Conservation (phyloP, 2,329 filamentous ascomycete species). For the Colletotrichum spinosum region DNA sequence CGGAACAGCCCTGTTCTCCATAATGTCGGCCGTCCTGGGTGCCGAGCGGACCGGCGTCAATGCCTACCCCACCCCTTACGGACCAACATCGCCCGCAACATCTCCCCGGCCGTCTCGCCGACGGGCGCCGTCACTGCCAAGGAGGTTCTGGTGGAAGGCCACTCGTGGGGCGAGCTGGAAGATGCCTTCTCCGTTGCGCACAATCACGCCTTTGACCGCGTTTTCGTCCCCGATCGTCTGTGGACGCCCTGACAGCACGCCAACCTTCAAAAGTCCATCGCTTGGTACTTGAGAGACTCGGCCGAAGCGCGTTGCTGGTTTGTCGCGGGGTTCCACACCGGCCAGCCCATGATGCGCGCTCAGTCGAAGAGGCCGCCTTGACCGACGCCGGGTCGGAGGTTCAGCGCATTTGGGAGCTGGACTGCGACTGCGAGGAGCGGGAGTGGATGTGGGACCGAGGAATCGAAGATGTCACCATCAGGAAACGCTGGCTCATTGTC, state of each 20-base stretch:
- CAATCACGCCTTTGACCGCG: slow-evolving; percentile 64
- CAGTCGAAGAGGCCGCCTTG: slow-evolving; percentile 67
- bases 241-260: slow-evolving; percentile 81
- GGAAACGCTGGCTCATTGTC: slow-evolving; percentile 79
- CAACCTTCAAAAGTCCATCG: slow-evolving; percentile 72
- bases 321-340: slow-evolving; percentile 80
- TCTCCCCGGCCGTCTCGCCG: slow-evolving; percentile 50
- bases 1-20: slow-evolving; percentile 68
- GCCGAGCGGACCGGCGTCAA: slow-evolving; percentile 67
- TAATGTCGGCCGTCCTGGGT: slow-evolving; percentile 61
- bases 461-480: slow-evolving; percentile 68
- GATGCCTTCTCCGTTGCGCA: slow-evolving; percentile 44
- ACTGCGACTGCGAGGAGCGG: slow-evolving; percentile 72
- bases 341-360: slow-evolving; percentile 70
- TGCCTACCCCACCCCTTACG: slow-evolving; percentile 75
- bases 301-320: slow-evolving; percentile 67
- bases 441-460: slow-evolving; percentile 72
- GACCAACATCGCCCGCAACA: slow-evolving; percentile 67
- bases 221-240: slow-evolving; percentile 78
- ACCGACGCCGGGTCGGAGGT: slow-evolving; percentile 65
- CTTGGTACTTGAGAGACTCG: slow-evolving; percentile 66
- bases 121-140: slow-evolving; percentile 39
- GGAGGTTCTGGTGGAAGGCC: slow-evolving; percentile 64
- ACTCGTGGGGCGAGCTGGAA: slow-evolving; percentile 71
- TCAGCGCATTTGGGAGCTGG: slow-evolving; percentile 76